These are phyloP conservation scores for Starmera dryadoides DNA, from an alignment of 805 yeast species.

Conservation along the genomic window DNA sequence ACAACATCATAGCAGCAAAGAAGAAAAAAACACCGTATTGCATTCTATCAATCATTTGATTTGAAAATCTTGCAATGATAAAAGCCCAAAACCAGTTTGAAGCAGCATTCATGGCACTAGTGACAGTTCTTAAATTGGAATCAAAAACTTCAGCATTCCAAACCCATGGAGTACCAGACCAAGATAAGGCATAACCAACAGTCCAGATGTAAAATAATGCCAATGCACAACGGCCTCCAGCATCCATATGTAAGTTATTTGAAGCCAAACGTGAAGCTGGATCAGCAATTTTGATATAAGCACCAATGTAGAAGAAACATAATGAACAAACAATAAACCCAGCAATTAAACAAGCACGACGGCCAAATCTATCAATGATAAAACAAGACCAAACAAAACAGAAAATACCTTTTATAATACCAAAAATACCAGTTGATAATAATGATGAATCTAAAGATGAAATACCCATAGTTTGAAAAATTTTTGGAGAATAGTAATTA, in stretches of 20 bases:
- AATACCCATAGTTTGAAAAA: slow-evolving; percentile 43
- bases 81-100: slow-evolving; percentile 15
- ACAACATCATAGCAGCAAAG: slow-evolving; percentile 11
- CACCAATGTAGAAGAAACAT: slow-evolving; percentile 32
- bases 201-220: slow-evolving; percentile 15
- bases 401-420: slow-evolving; percentile 35
- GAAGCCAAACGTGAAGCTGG: slow-evolving; percentile 5
- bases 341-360: slow-evolving; percentile 33
- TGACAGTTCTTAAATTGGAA: slow-evolving; percentile 7
- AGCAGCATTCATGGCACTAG: slow-evolving; percentile 7
- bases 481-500: slow-evolving; percentile 44
- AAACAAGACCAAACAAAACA: slow-evolving; percentile 33
- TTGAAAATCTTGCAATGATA: slow-evolving; percentile 11
- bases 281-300: slow-evolving; percentile 27
- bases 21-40: slow-evolving; percentile 15
- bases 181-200: slow-evolving; percentile 9
- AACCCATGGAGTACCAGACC: slow-evolving; percentile 16
- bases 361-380: slow-evolving; percentile 39
- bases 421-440: slow-evolving; percentile 46
- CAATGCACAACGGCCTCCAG: slow-evolving; percentile 12
- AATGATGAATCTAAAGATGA: slow-evolving; percentile 35
- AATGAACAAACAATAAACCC: slow-evolving; percentile 33
- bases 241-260: slow-evolving; percentile 5
- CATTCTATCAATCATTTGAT: slow-evolving; percentile 10
- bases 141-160: slow-evolving; percentile 12